phyloP scores from a whole-genome alignment of 768 basidiomycete species.

The Hericium coralloides region DNA sequence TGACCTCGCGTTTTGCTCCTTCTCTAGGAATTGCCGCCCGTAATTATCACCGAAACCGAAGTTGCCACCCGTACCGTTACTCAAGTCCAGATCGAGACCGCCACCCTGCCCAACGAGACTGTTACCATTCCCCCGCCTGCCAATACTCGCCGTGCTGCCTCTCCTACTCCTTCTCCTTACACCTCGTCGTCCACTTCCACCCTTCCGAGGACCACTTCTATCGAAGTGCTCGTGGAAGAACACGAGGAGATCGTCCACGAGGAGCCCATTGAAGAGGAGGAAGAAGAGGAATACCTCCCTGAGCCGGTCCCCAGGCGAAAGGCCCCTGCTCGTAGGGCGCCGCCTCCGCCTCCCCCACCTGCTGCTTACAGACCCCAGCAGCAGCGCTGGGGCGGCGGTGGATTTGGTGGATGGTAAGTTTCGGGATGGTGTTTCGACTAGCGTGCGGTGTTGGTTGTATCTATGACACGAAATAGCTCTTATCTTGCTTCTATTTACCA shows the following conservation, averaged over 20 bases:
- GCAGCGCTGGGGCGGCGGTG: constrained; percentile 14
- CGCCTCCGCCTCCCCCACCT: constrained; percentile 35
- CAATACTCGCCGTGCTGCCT: constrained; percentile 66
- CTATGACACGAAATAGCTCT: constrained; percentile 4
- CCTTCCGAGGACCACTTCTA: constrained; percentile 63
- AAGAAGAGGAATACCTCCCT: constrained; percentile 18
- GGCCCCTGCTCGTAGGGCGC: constrained; percentile 29
- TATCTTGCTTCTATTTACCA: constrained; percentile 8
- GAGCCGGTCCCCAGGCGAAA: neutral
- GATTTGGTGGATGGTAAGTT: constrained; percentile 13
- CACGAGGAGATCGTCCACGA: constrained; percentile 28
- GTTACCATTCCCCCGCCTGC: constrained; percentile 69
- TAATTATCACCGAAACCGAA: constrained; percentile 47
- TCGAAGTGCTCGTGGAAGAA: constrained; percentile 56
- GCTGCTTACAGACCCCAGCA: constrained; percentile 27
- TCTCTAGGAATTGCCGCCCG: constrained; percentile 32
- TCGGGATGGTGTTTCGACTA: constrained; percentile 1
- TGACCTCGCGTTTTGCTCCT: constrained; percentile 12
- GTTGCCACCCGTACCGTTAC: constrained; percentile 46
- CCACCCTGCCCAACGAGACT: constrained; percentile 27
- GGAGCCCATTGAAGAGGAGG: constrained; percentile 27
- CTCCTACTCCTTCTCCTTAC: constrained; percentile 59
- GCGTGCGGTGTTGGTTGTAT: constrained; percentile 14
- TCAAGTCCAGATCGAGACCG: constrained; percentile 28
- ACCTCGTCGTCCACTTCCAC: constrained; percentile 48